phyloP scores from a whole-genome alignment of 139 green algal species.

The Haematococcus sp. region DNA sequence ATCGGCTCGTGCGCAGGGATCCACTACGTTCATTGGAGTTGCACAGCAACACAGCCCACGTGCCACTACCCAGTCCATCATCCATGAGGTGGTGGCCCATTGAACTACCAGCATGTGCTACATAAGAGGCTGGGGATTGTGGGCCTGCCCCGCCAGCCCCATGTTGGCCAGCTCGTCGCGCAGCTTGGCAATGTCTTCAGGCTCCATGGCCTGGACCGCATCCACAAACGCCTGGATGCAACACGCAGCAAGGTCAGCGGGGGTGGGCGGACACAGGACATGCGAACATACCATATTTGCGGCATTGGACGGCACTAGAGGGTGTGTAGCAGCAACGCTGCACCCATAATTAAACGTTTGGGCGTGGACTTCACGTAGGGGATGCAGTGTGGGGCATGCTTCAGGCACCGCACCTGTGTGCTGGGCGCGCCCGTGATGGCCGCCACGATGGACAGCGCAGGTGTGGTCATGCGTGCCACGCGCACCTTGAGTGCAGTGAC shows the following conservation, averaged over 20 bases:
- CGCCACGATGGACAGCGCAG: slow-evolving; percentile 6
- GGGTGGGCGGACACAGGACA: not conserved
- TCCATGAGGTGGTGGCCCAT: too few species aligned
- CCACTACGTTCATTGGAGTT: too few species aligned
- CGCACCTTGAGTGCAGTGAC: not conserved
- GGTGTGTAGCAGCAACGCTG: not conserved
- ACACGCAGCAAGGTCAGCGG: too few species aligned
- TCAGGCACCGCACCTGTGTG: slow-evolving; percentile 1
- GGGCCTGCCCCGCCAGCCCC: not conserved
- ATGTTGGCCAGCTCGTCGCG: not conserved
- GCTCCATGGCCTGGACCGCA: not conserved
- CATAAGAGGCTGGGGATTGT: too few species aligned
- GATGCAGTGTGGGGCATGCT: not conserved
- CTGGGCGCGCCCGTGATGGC: not conserved
- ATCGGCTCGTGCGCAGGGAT: too few species aligned
- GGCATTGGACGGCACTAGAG: not conserved
- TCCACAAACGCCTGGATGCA: not conserved
- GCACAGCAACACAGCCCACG: too few species aligned
- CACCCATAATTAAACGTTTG: not conserved
- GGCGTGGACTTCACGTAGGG: not conserved
- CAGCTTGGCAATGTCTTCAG: not conserved
- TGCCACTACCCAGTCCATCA: too few species aligned
- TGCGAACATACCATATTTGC: not conserved
- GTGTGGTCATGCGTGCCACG: not conserved
- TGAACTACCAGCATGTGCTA: too few species aligned